Percentiles rank a stretch among this genome's conserved stretches.
Conservation (phyloP, 2,329 filamentous ascomycete species). For the Tolypocladium nubicola region DNA sequence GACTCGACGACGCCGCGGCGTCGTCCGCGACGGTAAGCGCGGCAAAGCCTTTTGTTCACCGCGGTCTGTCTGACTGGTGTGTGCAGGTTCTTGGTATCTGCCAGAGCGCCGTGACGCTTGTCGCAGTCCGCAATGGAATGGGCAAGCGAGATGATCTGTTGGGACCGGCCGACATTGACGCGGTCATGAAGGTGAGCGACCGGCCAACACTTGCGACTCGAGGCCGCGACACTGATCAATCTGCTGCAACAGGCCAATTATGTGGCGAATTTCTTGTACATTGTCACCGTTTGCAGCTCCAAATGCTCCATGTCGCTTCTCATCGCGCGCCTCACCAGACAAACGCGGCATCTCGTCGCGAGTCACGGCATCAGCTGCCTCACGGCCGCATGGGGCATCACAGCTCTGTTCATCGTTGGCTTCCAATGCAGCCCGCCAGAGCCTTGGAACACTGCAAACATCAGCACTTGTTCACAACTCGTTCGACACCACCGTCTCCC, state of each 20-base stretch:
- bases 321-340: slow-evolving; percentile 6
- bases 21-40: slow-evolving; percentile 5
- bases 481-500: not conserved
- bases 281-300: slow-evolving; percentile 6
- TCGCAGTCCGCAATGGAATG: slow-evolving; percentile 5
- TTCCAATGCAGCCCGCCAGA: slow-evolving; percentile 5
- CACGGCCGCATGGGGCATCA: slow-evolving; percentile 3
- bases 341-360: slow-evolving; percentile 4
- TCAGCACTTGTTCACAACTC: not conserved
- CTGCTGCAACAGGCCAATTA: slow-evolving; percentile 3
- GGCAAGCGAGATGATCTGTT: slow-evolving; percentile 4
- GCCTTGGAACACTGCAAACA: slow-evolving; percentile 3
- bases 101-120: slow-evolving; percentile 3
- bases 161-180: not conserved
- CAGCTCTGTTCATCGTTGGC: slow-evolving; percentile 2
- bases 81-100: slow-evolving; percentile 3
- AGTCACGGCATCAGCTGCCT: slow-evolving; percentile 4
- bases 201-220: too few species aligned
- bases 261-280: slow-evolving; percentile 6
- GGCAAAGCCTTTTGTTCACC: too few species aligned
- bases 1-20: slow-evolving; percentile 7
- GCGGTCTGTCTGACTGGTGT: not conserved
- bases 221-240: not conserved
- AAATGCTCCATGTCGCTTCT: slow-evolving; percentile 9
- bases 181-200: slow-evolving; percentile 5